phyloP scores from a whole-genome alignment of 2,329 filamentous ascomycete species.

The Setomelanomma holmii region DNA sequence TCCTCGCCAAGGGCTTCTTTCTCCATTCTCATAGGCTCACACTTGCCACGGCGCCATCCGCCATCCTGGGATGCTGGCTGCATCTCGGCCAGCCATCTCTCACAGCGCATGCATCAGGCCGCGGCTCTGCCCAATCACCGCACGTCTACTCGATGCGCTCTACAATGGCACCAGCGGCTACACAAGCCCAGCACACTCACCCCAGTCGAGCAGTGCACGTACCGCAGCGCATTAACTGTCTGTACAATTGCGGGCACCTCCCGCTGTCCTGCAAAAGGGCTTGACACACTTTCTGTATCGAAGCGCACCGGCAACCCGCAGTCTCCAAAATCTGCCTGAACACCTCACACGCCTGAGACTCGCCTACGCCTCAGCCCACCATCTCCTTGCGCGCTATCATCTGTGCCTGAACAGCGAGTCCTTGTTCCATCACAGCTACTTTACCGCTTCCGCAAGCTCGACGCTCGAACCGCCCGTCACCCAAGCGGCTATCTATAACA shows the following conservation, averaged over 20 bases:
- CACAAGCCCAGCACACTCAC: conserved; percentile 20
- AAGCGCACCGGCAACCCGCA: conserved; percentile 15
- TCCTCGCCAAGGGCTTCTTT: conserved; percentile 20
- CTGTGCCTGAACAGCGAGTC: conserved; percentile 29
- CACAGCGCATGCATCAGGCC: conserved; percentile 32
- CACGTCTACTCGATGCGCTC: conserved; percentile 4
- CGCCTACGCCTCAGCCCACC: conserved; percentile 40
- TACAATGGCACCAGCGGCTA: conserved; percentile 33
- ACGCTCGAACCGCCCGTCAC: conserved; percentile 16
- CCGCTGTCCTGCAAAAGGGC: conserved; percentile 32
- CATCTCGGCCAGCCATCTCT: conserved; percentile 22
- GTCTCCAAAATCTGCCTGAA: conserved; percentile 33
- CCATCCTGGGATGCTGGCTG: conserved; percentile 24
- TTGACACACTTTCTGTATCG: conserved; percentile 48
- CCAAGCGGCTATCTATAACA: conserved; percentile 40
- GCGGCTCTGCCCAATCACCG: conserved; percentile 25
- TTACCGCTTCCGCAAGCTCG: conserved; percentile 20
- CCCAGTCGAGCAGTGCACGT: conserved; percentile 15
- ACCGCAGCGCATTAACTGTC: conserved; percentile 41
- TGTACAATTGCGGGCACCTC: conserved; percentile 41
- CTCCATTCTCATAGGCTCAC: conserved; percentile 23
- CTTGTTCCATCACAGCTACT: conserved; percentile 10
- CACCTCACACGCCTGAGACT: conserved; percentile 44
- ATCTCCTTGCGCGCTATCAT: conserved; percentile 11
- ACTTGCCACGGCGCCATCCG: conserved; percentile 20